Base-by-base conservation (phyloP, 2,329 filamentous ascomycete species). In the Sporothrix sp. region DNA sequence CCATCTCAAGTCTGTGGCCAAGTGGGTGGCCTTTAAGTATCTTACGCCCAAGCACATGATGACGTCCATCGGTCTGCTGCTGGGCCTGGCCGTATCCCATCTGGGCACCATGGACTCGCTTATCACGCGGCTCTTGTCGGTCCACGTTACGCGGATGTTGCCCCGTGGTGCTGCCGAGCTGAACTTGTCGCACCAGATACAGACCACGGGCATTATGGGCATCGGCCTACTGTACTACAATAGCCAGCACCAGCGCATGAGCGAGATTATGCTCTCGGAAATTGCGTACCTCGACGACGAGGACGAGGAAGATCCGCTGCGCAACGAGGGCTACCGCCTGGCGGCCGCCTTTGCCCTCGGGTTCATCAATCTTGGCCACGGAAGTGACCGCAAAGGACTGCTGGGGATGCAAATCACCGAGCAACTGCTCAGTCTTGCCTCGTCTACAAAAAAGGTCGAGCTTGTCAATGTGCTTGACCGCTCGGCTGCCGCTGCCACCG, bases 1-100 rank as follows among this genome's bases (percentile, higher is more conserved):
- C 0, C 94, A 98, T 67, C 72, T 98, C n/a, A 93, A 87, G 59
- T 85, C 82, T 7, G 78, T 98, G 25, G 93, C 93, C 3, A 97
- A 97, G 70, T 98, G 93, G 91, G 84, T 98, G 38, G 91, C 90
- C 8, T 98, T 97, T 76, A 97, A 96, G 63, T 98, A 98, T 59
- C 72, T 98, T n/a, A 98, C 93, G 0, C 91, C 93, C 1, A 98
- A 98, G 62, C 94, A 98, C 66, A 95, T 90, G 23, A 98, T 98
- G 93, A 97, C 93, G 21, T 97, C 93, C 1, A 91, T 98, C 50
- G 93, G 93, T 9, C 73, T 98, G n/a, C 74, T 98, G 3, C 74
- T 98, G 1, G 93, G 93, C 1, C 73, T 98, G 16, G 90, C 93
- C 8, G 93, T 87, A 23, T 97, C 93, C 1, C 95, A 95, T 63